Evolutionary conservation across 768 basidiomycete genomes (phyloP).

Genomic region (Amanita brunnescens): DNA sequence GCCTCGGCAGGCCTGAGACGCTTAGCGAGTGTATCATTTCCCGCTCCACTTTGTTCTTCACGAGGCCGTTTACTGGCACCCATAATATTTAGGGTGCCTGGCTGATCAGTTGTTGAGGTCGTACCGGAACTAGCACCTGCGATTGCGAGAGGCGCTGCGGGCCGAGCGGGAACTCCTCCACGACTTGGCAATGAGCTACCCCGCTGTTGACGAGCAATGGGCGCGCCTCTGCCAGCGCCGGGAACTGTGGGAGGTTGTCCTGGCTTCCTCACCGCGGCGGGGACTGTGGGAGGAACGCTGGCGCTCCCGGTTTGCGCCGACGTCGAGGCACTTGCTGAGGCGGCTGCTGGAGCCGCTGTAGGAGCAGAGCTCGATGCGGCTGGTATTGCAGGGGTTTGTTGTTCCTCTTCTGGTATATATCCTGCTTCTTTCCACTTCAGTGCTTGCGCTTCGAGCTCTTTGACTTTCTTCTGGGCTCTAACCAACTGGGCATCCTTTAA

Average conservation of each 20-base stretch:
- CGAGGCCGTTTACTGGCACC: conserved; percentile 59
- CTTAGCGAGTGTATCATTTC: conserved; percentile 57
- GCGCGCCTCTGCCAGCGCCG: conserved; percentile 29
- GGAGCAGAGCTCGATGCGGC: conserved; percentile 14
- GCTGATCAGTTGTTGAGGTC: conserved; percentile 11
- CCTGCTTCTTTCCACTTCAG: conserved; percentile 47
- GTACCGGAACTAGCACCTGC: background rate
- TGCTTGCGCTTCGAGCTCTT: conserved; percentile 61
- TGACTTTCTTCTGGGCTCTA: conserved; percentile 49
- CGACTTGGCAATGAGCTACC: conserved; percentile 10
- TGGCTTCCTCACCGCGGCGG: conserved; percentile 11
- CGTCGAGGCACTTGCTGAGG: conserved; percentile 12
- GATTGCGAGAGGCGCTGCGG: conserved; percentile 14
- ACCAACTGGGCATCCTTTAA: conserved; percentile 68
- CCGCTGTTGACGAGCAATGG: conserved; percentile 26
- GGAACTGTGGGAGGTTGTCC: conserved; percentile 8
- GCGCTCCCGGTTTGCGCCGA: conserved; percentile 18
- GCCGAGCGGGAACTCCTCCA: conserved; percentile 9
- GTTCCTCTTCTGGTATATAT: conserved; percentile 28
- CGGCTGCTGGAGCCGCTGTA: conserved; percentile 11
- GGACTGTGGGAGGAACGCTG: conserved; percentile 15
- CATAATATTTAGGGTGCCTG: conserved; percentile 40
- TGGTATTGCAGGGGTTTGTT: conserved; percentile 12
- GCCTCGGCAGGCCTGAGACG: conserved; percentile 51
- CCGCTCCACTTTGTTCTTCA: conserved; percentile 37